These are phyloP conservation scores for Brassica rapa DNA, from an alignment of 345 rosid genomes.

Conservation along the genomic window DNA sequence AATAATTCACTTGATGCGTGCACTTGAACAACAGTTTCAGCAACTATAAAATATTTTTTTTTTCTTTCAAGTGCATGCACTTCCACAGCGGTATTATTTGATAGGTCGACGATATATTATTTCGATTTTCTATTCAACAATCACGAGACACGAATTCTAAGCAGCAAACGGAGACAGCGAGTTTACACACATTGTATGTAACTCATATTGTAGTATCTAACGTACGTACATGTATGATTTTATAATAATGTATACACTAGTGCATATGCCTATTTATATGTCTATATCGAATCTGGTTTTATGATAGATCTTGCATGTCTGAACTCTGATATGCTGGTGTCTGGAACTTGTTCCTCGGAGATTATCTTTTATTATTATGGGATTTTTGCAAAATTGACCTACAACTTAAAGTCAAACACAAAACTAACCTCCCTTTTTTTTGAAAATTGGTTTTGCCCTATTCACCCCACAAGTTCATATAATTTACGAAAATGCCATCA, in stretches of 20 bases:
- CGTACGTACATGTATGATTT: background rate
- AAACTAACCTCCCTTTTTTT: too few species aligned
- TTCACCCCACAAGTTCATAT: too few species aligned
- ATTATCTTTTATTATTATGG: background rate
- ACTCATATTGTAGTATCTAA: background rate
- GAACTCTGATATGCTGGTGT: constrained; percentile 8
- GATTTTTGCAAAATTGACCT: too few species aligned
- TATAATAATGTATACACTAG: background rate
- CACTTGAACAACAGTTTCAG: constrained; percentile 17
- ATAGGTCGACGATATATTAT: background rate
- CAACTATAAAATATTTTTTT: constrained; percentile 11
- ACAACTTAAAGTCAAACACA: too few species aligned
- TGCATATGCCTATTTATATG: background rate
- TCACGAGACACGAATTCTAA: background rate
- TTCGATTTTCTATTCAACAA: constrained; percentile 1
- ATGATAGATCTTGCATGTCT: constrained; percentile 28
- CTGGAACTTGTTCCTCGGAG: constrained; percentile 18
- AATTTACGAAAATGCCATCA: too few species aligned
- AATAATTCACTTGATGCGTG: background rate
- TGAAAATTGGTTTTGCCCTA: too few species aligned
- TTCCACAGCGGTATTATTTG: background rate
- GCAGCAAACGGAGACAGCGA: constrained; percentile 3
- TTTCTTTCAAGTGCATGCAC: constrained; percentile 32
- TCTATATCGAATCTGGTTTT: constrained; percentile 9
- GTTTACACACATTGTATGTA: background rate